A percentile compares a stretch with the other conserved stretches of the same genome.
These are phyloP conservation scores for Linnemannia hyalina DNA, from an alignment of 192 early-diverging fungal genomes.

Conservation along the genomic window DNA sequence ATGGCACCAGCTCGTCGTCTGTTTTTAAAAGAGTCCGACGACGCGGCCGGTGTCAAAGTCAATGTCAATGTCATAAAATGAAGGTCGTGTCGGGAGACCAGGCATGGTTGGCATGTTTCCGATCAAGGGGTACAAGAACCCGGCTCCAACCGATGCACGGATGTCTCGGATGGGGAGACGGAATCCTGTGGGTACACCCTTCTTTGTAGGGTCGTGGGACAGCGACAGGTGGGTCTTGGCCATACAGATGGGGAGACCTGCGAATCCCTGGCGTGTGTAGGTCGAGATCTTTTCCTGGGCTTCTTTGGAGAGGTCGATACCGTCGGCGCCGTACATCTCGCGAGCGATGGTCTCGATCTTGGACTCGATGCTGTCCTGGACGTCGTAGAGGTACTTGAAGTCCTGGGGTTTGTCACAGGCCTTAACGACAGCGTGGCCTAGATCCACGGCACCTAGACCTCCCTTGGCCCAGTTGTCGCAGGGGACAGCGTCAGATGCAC, in stretches of 20 bases:
- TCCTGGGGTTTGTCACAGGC: conserved; percentile 69
- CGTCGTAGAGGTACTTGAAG: conserved; percentile 94
- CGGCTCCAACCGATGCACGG: conserved; percentile 94
- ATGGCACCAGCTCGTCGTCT: neutral
- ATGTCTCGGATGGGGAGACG: conserved; percentile 95
- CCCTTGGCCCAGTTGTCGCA: conserved; percentile 96
- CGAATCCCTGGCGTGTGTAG: conserved; percentile 92
- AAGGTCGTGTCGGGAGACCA: conserved; percentile 94
- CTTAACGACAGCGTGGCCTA: conserved; percentile 87
- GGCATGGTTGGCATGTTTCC: conserved; percentile 99
- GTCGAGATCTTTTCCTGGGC: conserved; percentile 91
- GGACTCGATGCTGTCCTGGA: conserved; percentile 78
- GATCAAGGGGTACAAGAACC: conserved; percentile 96
- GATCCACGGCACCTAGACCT: conserved; percentile 88
- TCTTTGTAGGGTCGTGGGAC: conserved; percentile 92
- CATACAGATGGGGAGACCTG: conserved; percentile 95
- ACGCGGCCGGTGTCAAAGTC: conserved; percentile 87
- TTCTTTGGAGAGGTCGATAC: conserved; percentile 84
- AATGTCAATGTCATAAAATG: conserved; percentile 97
- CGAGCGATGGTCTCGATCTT: conserved; percentile 96
- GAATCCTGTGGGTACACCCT: conserved; percentile 94
- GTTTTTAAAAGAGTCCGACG: conserved; percentile 85
- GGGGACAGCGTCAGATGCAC: conserved; percentile 89
- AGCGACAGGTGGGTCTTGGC: conserved; percentile 98
- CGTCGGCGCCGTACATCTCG: conserved; percentile 96